phyloP scores from a whole-genome alignment of 2,329 filamentous ascomycete genomes.

The Clonostachys rhizophaga region DNA sequence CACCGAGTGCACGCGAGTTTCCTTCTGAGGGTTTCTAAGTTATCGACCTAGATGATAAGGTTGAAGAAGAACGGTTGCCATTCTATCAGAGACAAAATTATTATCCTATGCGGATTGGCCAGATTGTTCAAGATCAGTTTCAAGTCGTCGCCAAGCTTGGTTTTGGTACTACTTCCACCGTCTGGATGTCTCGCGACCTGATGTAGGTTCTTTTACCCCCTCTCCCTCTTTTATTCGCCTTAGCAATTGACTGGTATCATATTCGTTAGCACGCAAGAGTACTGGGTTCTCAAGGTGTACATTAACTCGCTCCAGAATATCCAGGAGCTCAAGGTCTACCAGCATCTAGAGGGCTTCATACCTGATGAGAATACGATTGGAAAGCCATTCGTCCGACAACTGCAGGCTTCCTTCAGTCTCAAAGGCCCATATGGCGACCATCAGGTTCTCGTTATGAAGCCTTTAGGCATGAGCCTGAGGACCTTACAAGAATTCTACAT shows the following conservation, averaged over 20 bases:
- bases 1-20: conserved; percentile 2
- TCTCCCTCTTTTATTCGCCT: too few species aligned
- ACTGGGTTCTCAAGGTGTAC: conserved; percentile 24
- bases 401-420: conserved; percentile 26
- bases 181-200: too few species aligned
- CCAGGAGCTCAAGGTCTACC: conserved; percentile 20
- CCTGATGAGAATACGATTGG: conserved; percentile 17
- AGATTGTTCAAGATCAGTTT: conserved; percentile 23
- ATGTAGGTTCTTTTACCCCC: too few species aligned
- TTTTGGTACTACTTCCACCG: too few species aligned
- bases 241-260: too few species aligned
- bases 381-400: conserved; percentile 17
- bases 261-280: too few species aligned
- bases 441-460: conserved; percentile 22
- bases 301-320: conserved; percentile 16
- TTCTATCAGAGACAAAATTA: conserved; percentile 18
- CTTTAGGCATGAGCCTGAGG: conserved; percentile 28
- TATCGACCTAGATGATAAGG: conserved; percentile 9
- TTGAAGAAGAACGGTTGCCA: conserved; percentile 18
- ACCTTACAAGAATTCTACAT: conserved; percentile 18
- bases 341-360: conserved; percentile 13
- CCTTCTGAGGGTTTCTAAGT: conserved; percentile 8
- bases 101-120: conserved; percentile 26
- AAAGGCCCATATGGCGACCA: conserved; percentile 22
- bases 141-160: conserved; percentile 15